Percentiles rank a stretch among this genome's conserved stretches.
phyloP scores from a whole-genome alignment of 164 flowering plant genomes.

The Santalum album region DNA sequence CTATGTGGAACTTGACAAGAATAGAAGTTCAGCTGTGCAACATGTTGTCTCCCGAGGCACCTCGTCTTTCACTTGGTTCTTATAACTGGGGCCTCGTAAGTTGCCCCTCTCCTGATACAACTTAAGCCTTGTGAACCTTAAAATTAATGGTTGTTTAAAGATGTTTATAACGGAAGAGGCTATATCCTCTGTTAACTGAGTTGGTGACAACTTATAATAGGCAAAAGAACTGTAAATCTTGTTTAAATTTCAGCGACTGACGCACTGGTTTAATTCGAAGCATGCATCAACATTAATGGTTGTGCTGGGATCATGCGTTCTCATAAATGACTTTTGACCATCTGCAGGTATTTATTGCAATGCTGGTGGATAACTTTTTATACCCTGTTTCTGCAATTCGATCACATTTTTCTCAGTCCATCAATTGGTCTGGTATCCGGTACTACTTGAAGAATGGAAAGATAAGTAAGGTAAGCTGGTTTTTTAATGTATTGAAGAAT shows the following conservation, averaged over 20 bases:
- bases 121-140: background rate
- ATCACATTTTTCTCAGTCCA: conserved; percentile 83
- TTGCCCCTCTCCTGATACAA: conserved; percentile 6
- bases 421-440: conserved; percentile 92
- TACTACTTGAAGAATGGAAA: conserved; percentile 86
- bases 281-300: no score
- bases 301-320: no score
- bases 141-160: background rate
- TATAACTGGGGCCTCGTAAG: conserved; percentile 91
- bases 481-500: background rate
- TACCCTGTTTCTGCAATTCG: conserved; percentile 80
- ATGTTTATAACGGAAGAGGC: background rate
- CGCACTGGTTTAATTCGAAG: no score
- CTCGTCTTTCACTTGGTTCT: conserved; percentile 69
- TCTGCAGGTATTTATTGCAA: conserved; percentile 76
- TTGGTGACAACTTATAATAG: no score
- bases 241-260: no score
- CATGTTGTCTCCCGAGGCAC: conserved; percentile 86
- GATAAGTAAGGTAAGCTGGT: conserved; percentile 58
- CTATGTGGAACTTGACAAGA: conserved; percentile 98
- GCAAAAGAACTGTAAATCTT: no score
- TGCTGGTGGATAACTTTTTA: conserved; percentile 88
- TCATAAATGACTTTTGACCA: background rate
- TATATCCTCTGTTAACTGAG: no score
- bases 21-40: conserved; percentile 89